Evolutionary conservation across 2,329 filamentous ascomycete genomes (phyloP).

Genomic region (Penicillium psychrosexuale): DNA sequence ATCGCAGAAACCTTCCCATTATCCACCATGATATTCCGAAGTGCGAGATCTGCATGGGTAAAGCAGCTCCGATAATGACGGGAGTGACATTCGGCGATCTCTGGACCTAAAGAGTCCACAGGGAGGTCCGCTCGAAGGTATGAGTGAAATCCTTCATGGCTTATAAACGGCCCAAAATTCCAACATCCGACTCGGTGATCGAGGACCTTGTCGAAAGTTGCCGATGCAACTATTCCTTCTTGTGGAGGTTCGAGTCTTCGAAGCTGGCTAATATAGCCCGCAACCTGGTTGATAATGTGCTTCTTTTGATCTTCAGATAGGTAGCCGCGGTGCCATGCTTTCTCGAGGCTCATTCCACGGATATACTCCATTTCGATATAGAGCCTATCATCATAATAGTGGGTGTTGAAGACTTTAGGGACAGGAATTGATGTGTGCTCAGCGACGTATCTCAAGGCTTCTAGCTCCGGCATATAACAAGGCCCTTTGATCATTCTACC

Average conservation of each 20-base stretch:
- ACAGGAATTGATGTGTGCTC: background rate
- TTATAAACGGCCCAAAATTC: background rate
- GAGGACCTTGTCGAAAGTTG: background rate
- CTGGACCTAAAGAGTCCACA: background rate
- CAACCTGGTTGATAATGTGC: background rate
- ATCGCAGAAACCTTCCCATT: background rate
- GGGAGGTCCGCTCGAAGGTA: background rate
- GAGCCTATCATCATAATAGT: background rate
- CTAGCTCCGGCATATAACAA: background rate
- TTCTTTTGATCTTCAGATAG: background rate
- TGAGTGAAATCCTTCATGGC: background rate
- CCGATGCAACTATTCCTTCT: constrained; percentile 1
- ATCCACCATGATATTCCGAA: background rate
- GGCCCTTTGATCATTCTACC: constrained; percentile 1
- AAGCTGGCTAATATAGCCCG: background rate
- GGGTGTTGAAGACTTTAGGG: background rate
- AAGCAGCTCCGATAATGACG: background rate
- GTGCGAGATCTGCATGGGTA: background rate
- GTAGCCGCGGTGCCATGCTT: background rate
- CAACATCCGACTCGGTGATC: background rate
- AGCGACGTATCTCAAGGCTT: constrained; percentile 1
- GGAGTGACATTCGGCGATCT: background rate
- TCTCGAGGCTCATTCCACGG: background rate
- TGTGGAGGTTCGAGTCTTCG: background rate
- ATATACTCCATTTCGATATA: constrained; percentile 1